Percentiles rank a stretch among this genome's conserved stretches.
phyloP scores from a whole-genome alignment of 1,284 basidiomycete genomes.

The Neotropicomus parvogracilis region DNA sequence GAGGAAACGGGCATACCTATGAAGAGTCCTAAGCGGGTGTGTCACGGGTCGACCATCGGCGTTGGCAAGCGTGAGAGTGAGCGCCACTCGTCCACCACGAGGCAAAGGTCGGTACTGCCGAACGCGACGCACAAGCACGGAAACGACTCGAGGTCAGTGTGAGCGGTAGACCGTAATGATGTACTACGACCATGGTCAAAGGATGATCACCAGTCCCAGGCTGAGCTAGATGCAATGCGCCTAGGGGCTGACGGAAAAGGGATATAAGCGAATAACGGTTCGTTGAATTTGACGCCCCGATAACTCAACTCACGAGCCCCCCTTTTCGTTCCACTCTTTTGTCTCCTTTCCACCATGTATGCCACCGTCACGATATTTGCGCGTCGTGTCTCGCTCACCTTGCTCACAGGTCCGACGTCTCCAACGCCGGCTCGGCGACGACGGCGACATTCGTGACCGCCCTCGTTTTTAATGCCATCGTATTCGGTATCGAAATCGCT shows the following conservation, averaged over 20 bases:
- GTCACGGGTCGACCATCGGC: too few species aligned
- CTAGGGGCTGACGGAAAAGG: too few species aligned
- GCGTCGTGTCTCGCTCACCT: constrained; percentile 16
- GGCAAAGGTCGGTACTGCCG: too few species aligned
- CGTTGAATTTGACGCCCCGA: background rate
- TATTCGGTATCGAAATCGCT: constrained; percentile 63
- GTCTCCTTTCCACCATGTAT: constrained; percentile 22
- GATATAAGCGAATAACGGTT: constrained; percentile 8
- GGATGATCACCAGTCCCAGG: too few species aligned
- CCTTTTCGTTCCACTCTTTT: constrained; percentile 15
- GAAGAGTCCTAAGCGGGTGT: too few species aligned
- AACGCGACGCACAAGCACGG: too few species aligned
- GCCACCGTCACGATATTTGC: background rate
- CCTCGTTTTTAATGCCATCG: constrained; percentile 66
- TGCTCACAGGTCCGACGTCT: constrained; percentile 20
- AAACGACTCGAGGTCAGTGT: too few species aligned
- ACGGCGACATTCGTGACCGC: constrained; percentile 73
- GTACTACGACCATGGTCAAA: too few species aligned
- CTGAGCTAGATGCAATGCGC: too few species aligned
- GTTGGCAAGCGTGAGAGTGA: background rate
- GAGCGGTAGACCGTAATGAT: too few species aligned
- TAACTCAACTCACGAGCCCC: background rate
- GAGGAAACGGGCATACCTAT: too few species aligned
- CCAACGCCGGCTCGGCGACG: constrained; percentile 42
- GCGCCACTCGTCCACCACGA: too few species aligned